phyloP scores from a whole-genome alignment of 176 grass and related monocot species.

The Juncus effusus region DNA sequence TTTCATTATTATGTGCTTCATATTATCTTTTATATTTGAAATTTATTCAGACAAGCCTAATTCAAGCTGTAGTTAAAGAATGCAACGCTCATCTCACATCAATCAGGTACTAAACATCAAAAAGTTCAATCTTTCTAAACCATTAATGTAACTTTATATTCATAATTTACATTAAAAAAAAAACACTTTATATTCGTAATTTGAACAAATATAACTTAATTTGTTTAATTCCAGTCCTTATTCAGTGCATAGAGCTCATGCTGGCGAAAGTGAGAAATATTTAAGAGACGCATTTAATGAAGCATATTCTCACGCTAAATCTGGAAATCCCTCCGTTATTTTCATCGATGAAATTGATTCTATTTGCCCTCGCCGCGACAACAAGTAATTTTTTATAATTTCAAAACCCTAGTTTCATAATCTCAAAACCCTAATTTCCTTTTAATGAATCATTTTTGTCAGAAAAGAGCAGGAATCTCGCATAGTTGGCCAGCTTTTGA shows the following conservation, averaged over 20 bases:
- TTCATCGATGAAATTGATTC: conserved; percentile 93
- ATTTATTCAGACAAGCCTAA: conserved; percentile 70
- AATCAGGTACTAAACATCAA: conserved; percentile 48
- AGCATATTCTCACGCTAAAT: conserved; percentile 55
- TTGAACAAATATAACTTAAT: not conserved
- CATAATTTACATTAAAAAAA: conserved; percentile 1
- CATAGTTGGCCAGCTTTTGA: conserved; percentile 83
- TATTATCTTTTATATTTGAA: not conserved
- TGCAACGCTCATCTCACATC: conserved; percentile 61
- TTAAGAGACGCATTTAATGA: conserved; percentile 69
- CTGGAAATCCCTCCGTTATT: conserved; percentile 66
- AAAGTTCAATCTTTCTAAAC: not conserved
- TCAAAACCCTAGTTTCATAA: no score
- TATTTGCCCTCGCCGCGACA: conserved; percentile 66
- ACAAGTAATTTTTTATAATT: conserved; percentile 30
- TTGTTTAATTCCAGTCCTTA: conserved; percentile 35
- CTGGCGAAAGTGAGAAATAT: conserved; percentile 77
- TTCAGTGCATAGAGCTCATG: conserved; percentile 76
- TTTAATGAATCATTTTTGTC: no score
- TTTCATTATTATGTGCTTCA: not conserved
- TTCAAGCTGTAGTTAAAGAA: conserved; percentile 68
- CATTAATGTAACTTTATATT: not conserved
- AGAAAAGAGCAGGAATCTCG: conserved; percentile 75
- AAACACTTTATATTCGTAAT: not conserved
- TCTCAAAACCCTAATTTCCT: no score